Evolutionary conservation across 1,284 basidiomycete species (phyloP), one percentile per base, ranked within the genome.

Genomic region (Leccinum subfulvum): DNA sequence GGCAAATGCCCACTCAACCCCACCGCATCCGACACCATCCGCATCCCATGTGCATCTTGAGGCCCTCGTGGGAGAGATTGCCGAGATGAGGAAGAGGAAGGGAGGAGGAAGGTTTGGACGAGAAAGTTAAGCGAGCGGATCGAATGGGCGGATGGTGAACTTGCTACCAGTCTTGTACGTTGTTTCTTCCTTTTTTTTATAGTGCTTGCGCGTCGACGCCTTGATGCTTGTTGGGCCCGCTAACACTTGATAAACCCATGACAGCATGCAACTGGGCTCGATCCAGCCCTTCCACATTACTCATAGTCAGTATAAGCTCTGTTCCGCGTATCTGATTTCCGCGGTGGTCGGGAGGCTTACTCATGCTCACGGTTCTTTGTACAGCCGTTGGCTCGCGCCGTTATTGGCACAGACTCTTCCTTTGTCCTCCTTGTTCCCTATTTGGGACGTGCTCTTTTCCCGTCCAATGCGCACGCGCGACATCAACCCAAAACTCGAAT

Each of bases 371-470:
- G 3, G 13, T 13, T 39, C 33, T 47, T 11, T 54, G 6, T 30
- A 65, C 62, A 92, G 90, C 74, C 87, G 86, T 54, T 92, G 90
- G 90, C 77, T 92, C 10, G 84, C 88, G n/a, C 83, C 89, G 10
- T 69, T 92, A 8, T 75, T 92, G 23, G 83, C 88, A 0, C 90
- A 91, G 67, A 89, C 90, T 1, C 72, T 92, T 16, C 87, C 90
- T 0, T 68, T 90, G 14, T 69, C 81, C 2, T 81, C 84, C 5
- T 78, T 90, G 7, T 76, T 89, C 33, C 79, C 81, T 11, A 74
- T 85, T 2, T 92, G 91, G 91, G 90, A 92, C 70, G 81, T 82
- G 2, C 67, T 92, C 4, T 88, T 92, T 67, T 82, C 87, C 58
- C 79, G 81, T 23, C 81, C 83, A 1, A 78, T 80, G 75, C 77